Evolutionary conservation across 2,329 filamentous ascomycete species (phyloP).

Genomic region (Amphichorda felina): DNA sequence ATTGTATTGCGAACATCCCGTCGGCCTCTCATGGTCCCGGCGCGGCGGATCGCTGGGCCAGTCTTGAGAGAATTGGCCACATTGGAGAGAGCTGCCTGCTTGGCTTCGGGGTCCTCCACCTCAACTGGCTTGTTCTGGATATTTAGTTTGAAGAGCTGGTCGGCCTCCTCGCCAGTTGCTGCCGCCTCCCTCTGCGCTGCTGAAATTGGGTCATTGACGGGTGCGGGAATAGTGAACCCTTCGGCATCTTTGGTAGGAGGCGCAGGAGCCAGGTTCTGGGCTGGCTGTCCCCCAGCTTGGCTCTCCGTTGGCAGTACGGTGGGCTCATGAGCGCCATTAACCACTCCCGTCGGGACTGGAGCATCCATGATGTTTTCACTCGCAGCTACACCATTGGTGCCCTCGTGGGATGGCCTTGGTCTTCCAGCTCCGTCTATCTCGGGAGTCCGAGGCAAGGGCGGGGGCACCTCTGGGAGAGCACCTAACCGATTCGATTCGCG

Average conservation of each 20-base stretch:
- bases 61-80: slow-evolving; percentile 62
- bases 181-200: slow-evolving; percentile 58
- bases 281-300: not conserved
- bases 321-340: slow-evolving; percentile 36
- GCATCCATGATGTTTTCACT: slow-evolving; percentile 16
- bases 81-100: slow-evolving; percentile 61
- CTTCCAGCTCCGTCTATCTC: slow-evolving; percentile 11
- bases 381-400: slow-evolving; percentile 30
- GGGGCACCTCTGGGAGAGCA: slow-evolving; percentile 45
- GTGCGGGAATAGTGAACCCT: slow-evolving; percentile 62
- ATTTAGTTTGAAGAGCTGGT: slow-evolving; percentile 66
- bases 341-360: slow-evolving; percentile 19
- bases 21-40: slow-evolving; percentile 73
- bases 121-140: slow-evolving; percentile 69
- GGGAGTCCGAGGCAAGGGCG: slow-evolving; percentile 23
- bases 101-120: slow-evolving; percentile 65
- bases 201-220: slow-evolving; percentile 53
- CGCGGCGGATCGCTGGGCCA: slow-evolving; percentile 54
- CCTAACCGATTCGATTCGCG: slow-evolving; percentile 41
- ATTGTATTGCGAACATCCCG: slow-evolving; percentile 88
- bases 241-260: slow-evolving; percentile 53
- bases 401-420: slow-evolving; percentile 22
- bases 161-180: slow-evolving; percentile 39
- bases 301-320: slow-evolving; percentile 20
- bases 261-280: not conserved